Conservation (phyloP, 352 stramenopile genomes). For the Pythium dissimile region DNA sequence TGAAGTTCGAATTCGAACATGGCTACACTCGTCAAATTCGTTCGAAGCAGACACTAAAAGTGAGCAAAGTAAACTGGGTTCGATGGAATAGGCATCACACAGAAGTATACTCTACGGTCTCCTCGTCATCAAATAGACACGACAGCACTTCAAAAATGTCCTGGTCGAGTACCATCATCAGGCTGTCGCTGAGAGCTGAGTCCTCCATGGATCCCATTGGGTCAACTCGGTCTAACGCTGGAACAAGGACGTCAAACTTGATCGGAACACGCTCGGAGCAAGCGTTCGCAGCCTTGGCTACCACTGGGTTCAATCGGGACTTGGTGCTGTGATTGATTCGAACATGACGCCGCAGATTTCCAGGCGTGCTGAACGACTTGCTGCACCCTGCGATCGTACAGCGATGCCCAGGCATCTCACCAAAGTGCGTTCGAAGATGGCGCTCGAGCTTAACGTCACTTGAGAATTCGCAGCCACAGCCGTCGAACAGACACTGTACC, state of each 20-base stretch:
- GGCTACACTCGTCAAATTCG: too few relatives aligned
- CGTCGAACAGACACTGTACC: slow-evolving; percentile 2
- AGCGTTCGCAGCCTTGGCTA: too few relatives aligned
- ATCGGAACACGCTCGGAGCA: too few relatives aligned
- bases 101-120: not conserved
- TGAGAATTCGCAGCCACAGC: slow-evolving; percentile 6
- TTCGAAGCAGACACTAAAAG: too few relatives aligned
- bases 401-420: not conserved
- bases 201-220: too few relatives aligned
- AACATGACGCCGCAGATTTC: not conserved
- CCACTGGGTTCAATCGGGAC: too few relatives aligned
- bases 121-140: not conserved
- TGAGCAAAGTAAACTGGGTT: too few relatives aligned
- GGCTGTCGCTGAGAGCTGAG: too few relatives aligned
- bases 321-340: not conserved
- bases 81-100: too few relatives aligned
- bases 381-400: not conserved
- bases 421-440: not conserved
- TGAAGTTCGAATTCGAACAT: too few relatives aligned
- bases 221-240: too few relatives aligned
- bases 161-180: not conserved
- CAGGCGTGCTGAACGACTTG: not conserved
- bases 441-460: slow-evolving; percentile 15
- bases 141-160: not conserved
- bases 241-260: too few relatives aligned